Conservation (phyloP, 1,284 basidiomycete species). For the Kwoniella shivajii region DNA sequence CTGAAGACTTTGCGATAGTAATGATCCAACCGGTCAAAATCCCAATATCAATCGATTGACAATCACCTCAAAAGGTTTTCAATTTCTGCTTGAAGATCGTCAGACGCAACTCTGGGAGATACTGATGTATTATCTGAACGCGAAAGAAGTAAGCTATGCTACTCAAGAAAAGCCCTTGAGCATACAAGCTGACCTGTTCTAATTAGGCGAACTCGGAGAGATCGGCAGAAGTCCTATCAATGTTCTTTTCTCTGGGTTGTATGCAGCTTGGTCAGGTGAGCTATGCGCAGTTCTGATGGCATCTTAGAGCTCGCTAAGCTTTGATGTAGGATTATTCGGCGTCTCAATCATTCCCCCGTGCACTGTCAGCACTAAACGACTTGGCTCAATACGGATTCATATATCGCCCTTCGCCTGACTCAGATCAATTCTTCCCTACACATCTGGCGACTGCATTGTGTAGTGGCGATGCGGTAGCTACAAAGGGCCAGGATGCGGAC, state of each 20-base stretch:
- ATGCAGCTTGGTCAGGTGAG: constrained; percentile 84
- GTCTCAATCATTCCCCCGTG: constrained; percentile 74
- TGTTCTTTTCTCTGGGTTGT: constrained; percentile 93
- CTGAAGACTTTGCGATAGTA: background rate
- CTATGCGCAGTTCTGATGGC: background rate
- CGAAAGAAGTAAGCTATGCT: constrained; percentile 38
- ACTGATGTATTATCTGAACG: constrained; percentile 73
- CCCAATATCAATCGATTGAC: constrained; percentile 59
- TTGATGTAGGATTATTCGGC: constrained; percentile 80
- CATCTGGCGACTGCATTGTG: constrained; percentile 90
- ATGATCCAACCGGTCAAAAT: constrained; percentile 25
- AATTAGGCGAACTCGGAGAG: constrained; percentile 79
- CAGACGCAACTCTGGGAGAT: constrained; percentile 98
- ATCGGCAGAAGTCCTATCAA: constrained; percentile 88
- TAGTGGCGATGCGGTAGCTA: constrained; percentile 62
- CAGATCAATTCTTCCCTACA: constrained; percentile 87
- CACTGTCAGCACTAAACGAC: constrained; percentile 86
- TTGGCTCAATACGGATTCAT: constrained; percentile 93
- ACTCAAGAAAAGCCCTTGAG: background rate
- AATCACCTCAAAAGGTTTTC: constrained; percentile 95
- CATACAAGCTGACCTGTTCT: constrained; percentile 13
- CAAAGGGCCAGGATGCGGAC: constrained; percentile 54
- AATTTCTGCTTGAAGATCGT: constrained; percentile 94
- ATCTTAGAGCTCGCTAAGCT: background rate
- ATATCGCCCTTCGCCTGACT: constrained; percentile 67